These are phyloP conservation scores for Actinidia chinensis DNA, from an alignment of 179 eudicot genomes.

Conservation along the genomic window DNA sequence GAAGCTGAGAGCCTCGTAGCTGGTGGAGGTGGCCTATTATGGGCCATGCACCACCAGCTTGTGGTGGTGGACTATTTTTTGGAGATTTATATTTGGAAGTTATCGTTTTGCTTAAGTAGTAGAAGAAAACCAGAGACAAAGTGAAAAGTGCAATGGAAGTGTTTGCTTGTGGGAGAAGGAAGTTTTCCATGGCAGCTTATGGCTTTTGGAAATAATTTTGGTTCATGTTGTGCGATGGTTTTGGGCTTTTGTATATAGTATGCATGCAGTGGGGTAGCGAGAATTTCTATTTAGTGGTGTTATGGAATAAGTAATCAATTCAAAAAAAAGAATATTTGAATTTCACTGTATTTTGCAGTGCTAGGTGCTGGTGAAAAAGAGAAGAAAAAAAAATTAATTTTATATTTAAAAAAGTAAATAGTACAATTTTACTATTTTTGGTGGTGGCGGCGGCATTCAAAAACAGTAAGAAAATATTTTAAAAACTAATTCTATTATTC, in stretches of 20 bases:
- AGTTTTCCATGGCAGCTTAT: slow-evolving; percentile 7
- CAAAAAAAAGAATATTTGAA: no score
- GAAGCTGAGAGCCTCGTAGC: slow-evolving; percentile 9
- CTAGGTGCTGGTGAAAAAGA: no score
- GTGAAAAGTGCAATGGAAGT: not conserved
- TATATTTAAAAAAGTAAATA: no score
- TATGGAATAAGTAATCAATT: no score
- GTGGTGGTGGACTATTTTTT: slow-evolving; percentile 13
- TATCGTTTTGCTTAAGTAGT: no score
- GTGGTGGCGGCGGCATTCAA: no score
- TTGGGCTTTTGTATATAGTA: not conserved
- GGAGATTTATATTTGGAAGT: not conserved
- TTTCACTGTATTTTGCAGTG: no score
- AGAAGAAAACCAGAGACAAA: not conserved
- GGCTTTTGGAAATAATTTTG: not conserved
- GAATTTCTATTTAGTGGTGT: no score
- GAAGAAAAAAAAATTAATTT: no score
- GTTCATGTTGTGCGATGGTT: not conserved
- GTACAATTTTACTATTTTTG: no score
- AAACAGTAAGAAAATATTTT: no score
- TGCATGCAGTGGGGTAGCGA: not conserved
- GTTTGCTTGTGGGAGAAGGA: not conserved
- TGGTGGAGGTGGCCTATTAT: slow-evolving; percentile 32
- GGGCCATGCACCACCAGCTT: slow-evolving; percentile 31
- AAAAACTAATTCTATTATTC: no score